A percentile compares a stretch with the other conserved stretches of the same genome.
These are phyloP conservation scores for Fraxinus sp. DNA, from an alignment of 305 asterid species.

Conservation along the genomic window DNA sequence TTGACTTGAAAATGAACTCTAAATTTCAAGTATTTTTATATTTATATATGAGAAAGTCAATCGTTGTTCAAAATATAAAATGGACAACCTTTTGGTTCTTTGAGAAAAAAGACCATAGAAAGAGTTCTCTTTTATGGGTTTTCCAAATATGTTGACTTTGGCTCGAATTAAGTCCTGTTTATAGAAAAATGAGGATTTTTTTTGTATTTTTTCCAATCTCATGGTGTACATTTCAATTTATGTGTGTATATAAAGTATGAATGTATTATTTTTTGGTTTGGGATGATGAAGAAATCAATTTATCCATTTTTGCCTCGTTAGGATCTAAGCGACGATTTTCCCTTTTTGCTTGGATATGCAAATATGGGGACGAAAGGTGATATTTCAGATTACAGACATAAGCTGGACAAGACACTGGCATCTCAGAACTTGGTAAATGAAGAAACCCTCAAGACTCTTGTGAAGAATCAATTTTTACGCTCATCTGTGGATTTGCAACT, in stretches of 20 bases:
- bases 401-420: slow-evolving; percentile 62
- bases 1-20: not conserved
- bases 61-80: not conserved
- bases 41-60: not conserved
- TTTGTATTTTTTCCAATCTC: not conserved
- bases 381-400: slow-evolving; percentile 57
- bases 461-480: slow-evolving; percentile 56
- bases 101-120: not conserved
- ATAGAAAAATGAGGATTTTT: not conserved
- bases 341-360: slow-evolving; percentile 32
- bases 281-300: slow-evolving; percentile 14
- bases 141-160: not conserved
- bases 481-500: slow-evolving; percentile 33
- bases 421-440: slow-evolving; percentile 48
- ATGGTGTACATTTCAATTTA: not conserved
- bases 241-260: not conserved
- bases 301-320: slow-evolving; percentile 18
- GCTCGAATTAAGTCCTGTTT: not conserved
- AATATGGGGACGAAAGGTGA: slow-evolving; percentile 47
- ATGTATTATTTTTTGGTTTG: not conserved
- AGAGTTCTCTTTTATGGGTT: not conserved
- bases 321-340: slow-evolving; percentile 22
- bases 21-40: slow-evolving; percentile 1
- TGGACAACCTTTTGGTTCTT: not conserved
- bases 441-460: slow-evolving; percentile 51